phyloP scores from a whole-genome alignment of 352 stramenopile species.

The Aphanomyces stellatus region DNA sequence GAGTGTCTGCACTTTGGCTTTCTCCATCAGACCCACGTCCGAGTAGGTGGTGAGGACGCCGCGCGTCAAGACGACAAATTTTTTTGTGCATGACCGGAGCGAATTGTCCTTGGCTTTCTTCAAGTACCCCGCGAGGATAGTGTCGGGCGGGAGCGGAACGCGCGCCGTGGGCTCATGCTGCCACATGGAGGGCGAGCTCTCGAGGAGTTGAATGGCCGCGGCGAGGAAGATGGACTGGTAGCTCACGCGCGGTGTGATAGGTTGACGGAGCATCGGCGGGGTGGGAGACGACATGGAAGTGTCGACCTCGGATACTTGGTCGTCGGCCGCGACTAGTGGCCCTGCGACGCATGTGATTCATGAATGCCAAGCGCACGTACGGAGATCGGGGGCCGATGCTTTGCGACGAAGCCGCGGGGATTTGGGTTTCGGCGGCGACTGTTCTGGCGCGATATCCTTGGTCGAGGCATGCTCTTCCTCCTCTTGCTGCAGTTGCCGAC shows the following conservation, averaged over 20 bases:
- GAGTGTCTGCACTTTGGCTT: not conserved
- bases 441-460: not conserved
- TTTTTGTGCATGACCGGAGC: conserved; percentile 14
- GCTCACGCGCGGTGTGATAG: no score
- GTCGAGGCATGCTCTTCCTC: not conserved
- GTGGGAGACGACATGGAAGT: not conserved
- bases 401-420: not conserved
- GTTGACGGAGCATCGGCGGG: not conserved
- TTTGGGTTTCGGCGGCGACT: not conserved
- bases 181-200: not conserved
- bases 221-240: conserved; percentile 19
- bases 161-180: not conserved
- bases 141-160: conserved; percentile 8
- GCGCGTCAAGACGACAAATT: conserved; percentile 13
- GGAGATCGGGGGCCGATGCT: not conserved
- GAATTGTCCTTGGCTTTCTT: conserved; percentile 20
- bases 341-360: no score
- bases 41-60: conserved; percentile 3
- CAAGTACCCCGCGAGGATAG: conserved; percentile 11
- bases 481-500: not conserved
- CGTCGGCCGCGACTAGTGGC: no score
- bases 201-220: conserved; percentile 17
- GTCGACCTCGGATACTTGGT: no score
- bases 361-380: not conserved
- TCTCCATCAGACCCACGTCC: not conserved